Evolutionary conservation across 257 asterid genomes (phyloP).

Genomic region (Salvia splendens): DNA sequence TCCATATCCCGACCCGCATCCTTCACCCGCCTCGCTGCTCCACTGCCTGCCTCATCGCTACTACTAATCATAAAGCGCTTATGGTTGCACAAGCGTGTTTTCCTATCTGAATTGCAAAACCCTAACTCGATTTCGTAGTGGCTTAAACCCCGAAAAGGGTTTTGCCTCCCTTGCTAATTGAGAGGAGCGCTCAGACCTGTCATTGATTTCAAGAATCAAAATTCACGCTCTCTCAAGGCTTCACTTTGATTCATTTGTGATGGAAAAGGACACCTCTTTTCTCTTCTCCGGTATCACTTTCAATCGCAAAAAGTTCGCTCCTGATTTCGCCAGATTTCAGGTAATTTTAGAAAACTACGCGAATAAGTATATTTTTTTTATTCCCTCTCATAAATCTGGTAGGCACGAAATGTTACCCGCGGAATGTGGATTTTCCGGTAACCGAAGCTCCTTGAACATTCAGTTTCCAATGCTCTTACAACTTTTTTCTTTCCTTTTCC

Average conservation of each 20-base stretch:
- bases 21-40: too few relatives aligned
- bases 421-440: conserved; percentile 22
- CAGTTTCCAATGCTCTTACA: neutral
- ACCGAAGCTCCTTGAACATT: neutral
- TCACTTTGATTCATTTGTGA: conserved; percentile 9
- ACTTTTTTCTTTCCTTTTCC: neutral
- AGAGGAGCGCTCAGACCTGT: neutral
- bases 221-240: neutral
- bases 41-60: too few relatives aligned
- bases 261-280: conserved; percentile 67
- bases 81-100: neutral
- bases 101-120: neutral
- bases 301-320: conserved; percentile 66
- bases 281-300: conserved; percentile 72
- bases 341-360: conserved; percentile 30
- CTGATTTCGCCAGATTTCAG: conserved; percentile 68
- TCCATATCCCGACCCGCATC: too few relatives aligned
- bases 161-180: neutral
- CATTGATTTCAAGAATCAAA: neutral
- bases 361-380: neutral
- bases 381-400: neutral
- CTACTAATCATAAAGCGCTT: neutral
- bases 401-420: neutral
- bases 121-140: conserved; percentile 3
- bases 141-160: conserved; percentile 33